Percentiles rank a stretch among this genome's conserved stretches.
phyloP scores from a whole-genome alignment of 495 filamentous ascomycete genomes.

The Elasticomyces elasticus region DNA sequence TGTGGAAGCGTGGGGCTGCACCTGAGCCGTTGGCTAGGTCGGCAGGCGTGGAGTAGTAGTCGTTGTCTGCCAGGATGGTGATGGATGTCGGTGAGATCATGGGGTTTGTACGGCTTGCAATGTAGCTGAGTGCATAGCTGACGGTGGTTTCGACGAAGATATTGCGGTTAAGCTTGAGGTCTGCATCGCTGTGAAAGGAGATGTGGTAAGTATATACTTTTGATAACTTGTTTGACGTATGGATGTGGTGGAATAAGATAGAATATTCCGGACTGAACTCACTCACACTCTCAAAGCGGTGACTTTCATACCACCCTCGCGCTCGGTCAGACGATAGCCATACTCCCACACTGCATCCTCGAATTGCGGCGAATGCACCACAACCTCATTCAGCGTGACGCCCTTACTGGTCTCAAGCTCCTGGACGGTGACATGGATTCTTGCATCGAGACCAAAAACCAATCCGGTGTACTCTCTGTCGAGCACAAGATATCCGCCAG shows the following conservation, averaged over 20 bases:
- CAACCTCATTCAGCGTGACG: conserved; percentile 54
- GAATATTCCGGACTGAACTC: conserved; percentile 1
- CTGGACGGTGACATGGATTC: conserved; percentile 77
- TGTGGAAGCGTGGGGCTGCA: conserved; percentile 48
- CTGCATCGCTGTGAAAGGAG: conserved; percentile 29
- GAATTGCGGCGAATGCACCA: conserved; percentile 89
- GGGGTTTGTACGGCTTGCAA: conserved; percentile 44
- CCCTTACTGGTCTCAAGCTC: conserved; percentile 45
- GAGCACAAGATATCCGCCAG: conserved; percentile 89
- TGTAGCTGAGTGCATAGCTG: conserved; percentile 77
- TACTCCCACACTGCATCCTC: conserved; percentile 77
- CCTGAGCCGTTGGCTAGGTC: conserved; percentile 23
- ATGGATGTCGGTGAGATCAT: conserved; percentile 58
- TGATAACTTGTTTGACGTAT: background rate
- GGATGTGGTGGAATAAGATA: background rate
- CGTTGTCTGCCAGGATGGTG: conserved; percentile 85
- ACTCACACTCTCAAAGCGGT: conserved; percentile 71
- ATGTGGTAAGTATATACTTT: conserved; percentile 14
- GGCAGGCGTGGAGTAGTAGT: conserved; percentile 82
- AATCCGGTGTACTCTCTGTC: conserved; percentile 80
- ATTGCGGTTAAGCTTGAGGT: conserved; percentile 46
- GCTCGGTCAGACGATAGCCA: conserved; percentile 53
- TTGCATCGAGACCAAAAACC: conserved; percentile 87
- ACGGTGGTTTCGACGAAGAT: conserved; percentile 86
- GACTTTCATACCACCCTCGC: conserved; percentile 67